These are phyloP conservation scores for Coniella lustricola DNA, from an alignment of 2,329 filamentous ascomycete species.

Conservation along the genomic window DNA sequence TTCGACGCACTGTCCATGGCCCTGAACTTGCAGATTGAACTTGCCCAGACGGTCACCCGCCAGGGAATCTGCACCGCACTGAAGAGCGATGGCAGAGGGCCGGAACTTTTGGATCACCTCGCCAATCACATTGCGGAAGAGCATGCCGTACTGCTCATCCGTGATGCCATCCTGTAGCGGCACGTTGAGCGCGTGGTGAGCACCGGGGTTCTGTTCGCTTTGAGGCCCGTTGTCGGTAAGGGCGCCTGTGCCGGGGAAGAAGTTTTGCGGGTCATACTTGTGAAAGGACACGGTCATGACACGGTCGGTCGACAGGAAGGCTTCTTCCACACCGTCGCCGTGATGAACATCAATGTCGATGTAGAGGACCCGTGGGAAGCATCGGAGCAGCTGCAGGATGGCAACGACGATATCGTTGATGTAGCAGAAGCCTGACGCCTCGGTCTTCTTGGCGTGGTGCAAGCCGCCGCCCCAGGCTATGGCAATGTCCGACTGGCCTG, in stretches of 20 bases:
- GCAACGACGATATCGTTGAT: conserved; percentile 97
- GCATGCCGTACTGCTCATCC: conserved; percentile 76
- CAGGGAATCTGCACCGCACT: conserved; percentile 92
- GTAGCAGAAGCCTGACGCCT: conserved; percentile 96
- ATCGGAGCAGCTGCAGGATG: conserved; percentile 78
- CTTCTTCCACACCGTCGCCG: conserved; percentile 84
- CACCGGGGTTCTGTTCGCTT: conserved; percentile 76
- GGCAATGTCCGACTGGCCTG: conserved; percentile 85
- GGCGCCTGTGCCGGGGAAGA: conserved; percentile 88
- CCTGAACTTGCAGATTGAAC: conserved; percentile 94
- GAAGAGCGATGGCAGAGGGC: conserved; percentile 86
- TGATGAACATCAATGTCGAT: conserved; percentile 93
- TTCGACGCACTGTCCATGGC: conserved; percentile 84
- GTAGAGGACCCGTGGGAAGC: conserved; percentile 81
- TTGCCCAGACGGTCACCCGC: conserved; percentile 88
- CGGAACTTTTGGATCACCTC: conserved; percentile 74
- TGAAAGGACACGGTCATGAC: conserved; percentile 60
- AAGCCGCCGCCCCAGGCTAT: conserved; percentile 97
- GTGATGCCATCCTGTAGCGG: conserved; percentile 87
- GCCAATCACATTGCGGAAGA: conserved; percentile 78
- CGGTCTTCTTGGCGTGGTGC: conserved; percentile 90
- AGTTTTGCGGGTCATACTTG: conserved; percentile 78
- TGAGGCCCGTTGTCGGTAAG: conserved; percentile 78
- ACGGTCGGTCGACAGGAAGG: conserved; percentile 81
- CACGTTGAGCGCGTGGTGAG: conserved; percentile 85